A percentile compares a stretch with the other conserved stretches of the same genome.
These are phyloP conservation scores for Anthracocystis panici-leucophaei DNA, from an alignment of 1,284 basidiomycete genomes.

Conservation along the genomic window DNA sequence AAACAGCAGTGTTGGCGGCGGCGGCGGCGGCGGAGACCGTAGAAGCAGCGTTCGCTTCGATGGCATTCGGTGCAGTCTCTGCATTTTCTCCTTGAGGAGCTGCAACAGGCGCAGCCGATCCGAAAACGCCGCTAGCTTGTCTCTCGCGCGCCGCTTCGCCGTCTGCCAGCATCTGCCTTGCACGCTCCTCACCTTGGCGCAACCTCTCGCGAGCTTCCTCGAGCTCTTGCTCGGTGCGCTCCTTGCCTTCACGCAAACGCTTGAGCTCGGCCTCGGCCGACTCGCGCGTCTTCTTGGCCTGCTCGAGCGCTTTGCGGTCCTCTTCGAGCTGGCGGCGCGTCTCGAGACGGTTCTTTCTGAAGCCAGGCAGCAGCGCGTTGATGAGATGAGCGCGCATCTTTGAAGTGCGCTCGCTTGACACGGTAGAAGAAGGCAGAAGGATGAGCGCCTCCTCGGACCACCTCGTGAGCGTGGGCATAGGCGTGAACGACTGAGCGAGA, in stretches of 20 bases:
- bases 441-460: conserved; percentile 91
- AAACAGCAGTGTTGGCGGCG: conserved; percentile 24
- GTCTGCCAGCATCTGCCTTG: conserved; percentile 59
- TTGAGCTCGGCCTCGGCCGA: conserved; percentile 52
- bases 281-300: conserved; percentile 70
- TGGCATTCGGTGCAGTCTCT: not conserved
- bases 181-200: conserved; percentile 64
- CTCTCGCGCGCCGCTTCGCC: conserved; percentile 47
- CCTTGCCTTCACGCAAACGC: conserved; percentile 40
- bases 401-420: conserved; percentile 77
- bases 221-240: conserved; percentile 59
- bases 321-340: conserved; percentile 69
- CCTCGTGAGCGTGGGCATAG: conserved; percentile 84
- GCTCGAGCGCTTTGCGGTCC: conserved; percentile 66
- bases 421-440: conserved; percentile 76
- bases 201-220: conserved; percentile 53
- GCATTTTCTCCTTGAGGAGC: conserved; percentile 1
- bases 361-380: conserved; percentile 82
- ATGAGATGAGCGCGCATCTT: conserved; percentile 81
- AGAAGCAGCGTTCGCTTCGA: not conserved
- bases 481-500: conserved; percentile 72
- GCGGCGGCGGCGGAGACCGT: not conserved
- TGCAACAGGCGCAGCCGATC: conserved; percentile 43
- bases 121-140: conserved; percentile 66
- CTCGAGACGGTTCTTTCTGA: conserved; percentile 34